Evolutionary conservation across 1,284 basidiomycete species (phyloP).

Genomic region (Pascua sp.): DNA sequence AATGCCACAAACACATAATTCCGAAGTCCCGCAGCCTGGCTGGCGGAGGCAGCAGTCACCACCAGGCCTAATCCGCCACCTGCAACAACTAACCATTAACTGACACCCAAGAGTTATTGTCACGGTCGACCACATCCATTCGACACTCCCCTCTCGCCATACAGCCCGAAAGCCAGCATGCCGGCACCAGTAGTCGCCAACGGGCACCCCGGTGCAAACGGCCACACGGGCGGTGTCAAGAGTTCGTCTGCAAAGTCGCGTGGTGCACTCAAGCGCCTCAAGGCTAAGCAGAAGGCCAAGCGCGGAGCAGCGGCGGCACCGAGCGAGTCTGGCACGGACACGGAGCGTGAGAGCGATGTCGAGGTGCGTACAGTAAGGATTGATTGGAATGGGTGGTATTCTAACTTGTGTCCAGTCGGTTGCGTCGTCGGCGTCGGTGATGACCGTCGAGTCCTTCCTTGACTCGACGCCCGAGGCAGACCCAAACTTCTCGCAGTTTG

Average conservation of each 20-base stretch:
- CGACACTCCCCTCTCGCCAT: background rate
- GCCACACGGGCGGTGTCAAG: constrained; percentile 23
- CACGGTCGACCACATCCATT: no score
- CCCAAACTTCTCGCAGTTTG: constrained; percentile 44
- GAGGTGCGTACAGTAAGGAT: constrained; percentile 31
- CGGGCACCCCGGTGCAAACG: constrained; percentile 20
- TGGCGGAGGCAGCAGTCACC: no score
- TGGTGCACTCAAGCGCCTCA: constrained; percentile 42
- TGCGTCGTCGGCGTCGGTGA: constrained; percentile 15
- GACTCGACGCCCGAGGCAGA: constrained; percentile 34
- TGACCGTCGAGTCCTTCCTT: constrained; percentile 31
- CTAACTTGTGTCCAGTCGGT: constrained; percentile 19
- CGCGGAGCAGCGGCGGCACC: constrained; percentile 26
- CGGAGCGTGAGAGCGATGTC: constrained; percentile 30
- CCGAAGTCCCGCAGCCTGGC: background rate
- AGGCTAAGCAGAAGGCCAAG: constrained; percentile 38
- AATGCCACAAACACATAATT: background rate
- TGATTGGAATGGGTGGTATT: background rate
- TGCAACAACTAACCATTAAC: no score
- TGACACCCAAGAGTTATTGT: no score
- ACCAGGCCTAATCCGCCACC: no score
- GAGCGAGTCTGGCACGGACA: constrained; percentile 37
- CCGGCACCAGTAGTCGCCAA: constrained; percentile 12
- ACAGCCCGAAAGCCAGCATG: constrained; percentile 6
- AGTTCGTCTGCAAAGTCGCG: constrained; percentile 38